Conservation (phyloP, 768 basidiomycete species). For the Gautieria morchelliformis region DNA sequence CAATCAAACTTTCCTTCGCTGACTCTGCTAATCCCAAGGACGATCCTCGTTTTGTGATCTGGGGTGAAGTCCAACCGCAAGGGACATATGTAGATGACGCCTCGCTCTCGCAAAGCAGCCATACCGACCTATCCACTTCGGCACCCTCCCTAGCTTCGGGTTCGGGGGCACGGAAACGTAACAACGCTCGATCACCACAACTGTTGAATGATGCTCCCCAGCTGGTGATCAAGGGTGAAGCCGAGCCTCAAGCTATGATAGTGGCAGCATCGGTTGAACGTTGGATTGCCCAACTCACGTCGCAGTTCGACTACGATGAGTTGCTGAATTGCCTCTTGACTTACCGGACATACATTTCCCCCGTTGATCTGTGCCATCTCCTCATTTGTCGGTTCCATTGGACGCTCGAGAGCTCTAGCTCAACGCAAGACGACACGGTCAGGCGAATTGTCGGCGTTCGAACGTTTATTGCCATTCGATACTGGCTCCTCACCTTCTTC, state of each 20-base stretch:
- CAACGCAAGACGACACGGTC: constrained; percentile 55
- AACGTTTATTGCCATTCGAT: constrained; percentile 83
- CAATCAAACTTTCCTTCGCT: constrained; percentile 58
- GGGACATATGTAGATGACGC: constrained; percentile 20
- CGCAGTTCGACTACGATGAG: constrained; percentile 78
- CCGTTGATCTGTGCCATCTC: constrained; percentile 71
- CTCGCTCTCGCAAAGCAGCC: constrained; percentile 20
- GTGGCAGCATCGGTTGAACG: constrained; percentile 88
- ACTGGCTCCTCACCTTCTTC: constrained; percentile 89
- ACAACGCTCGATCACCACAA: constrained; percentile 1
- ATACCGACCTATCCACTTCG: constrained; percentile 15
- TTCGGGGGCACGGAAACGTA: constrained; percentile 1
- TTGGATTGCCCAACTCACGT: constrained; percentile 87
- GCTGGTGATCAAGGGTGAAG: not conserved
- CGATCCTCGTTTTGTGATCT: constrained; percentile 87
- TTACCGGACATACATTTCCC: constrained; percentile 75
- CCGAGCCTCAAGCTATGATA: constrained; percentile 35
- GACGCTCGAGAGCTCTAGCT: constrained; percentile 50
- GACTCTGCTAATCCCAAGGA: constrained; percentile 68
- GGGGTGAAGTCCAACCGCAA: constrained; percentile 51
- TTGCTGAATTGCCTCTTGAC: constrained; percentile 87
- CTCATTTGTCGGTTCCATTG: constrained; percentile 86
- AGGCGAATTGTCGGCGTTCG: constrained; percentile 75
- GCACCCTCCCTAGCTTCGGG: constrained; percentile 29
- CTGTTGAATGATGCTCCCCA: not conserved